Evolutionary conservation across 108 stramenopile species (phyloP).

Genomic region (Pelagomonas calceolata): DNA sequence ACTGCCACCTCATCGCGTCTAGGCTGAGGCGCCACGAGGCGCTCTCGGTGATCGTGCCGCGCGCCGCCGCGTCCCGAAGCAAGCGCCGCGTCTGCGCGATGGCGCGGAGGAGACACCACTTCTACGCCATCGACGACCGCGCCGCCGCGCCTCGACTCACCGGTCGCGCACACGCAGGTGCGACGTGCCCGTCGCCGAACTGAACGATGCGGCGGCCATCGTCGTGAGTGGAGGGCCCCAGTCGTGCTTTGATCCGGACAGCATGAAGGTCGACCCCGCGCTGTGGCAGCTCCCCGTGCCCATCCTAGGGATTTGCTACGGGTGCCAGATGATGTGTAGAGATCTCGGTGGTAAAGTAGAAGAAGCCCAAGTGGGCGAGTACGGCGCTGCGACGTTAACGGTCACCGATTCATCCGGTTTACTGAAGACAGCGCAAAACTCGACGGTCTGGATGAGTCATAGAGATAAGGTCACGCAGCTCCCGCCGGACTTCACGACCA

Average conservation of each 20-base stretch:
- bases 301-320: conserved; percentile 23
- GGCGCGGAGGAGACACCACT: too few relatives aligned
- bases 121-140: too few relatives aligned
- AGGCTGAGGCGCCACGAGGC: conserved; percentile 89
- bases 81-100: conserved; percentile 39
- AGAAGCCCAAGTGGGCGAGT: conserved; percentile 79
- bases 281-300: not conserved
- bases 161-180: too few relatives aligned
- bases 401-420: conserved; percentile 52
- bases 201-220: conserved; percentile 68
- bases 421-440: conserved; percentile 67
- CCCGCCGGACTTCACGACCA: conserved; percentile 73
- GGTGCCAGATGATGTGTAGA: conserved; percentile 15
- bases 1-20: conserved; percentile 94
- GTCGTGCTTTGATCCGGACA: conserved; percentile 82
- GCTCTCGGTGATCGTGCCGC: conserved; percentile 92
- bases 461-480: conserved; percentile 84
- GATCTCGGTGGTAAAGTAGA: conserved; percentile 74
- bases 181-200: too few relatives aligned
- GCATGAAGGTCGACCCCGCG: conserved; percentile 9
- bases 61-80: conserved; percentile 71
- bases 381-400: conserved; percentile 73
- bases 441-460: conserved; percentile 97
- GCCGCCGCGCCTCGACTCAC: too few relatives aligned
- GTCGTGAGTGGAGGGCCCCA: conserved; percentile 89